A percentile compares a stretch with the other conserved stretches of the same genome.
These are phyloP conservation scores for Dissophora globulifera DNA, from an alignment of 192 early-diverging fungal genomes.

Conservation along the genomic window DNA sequence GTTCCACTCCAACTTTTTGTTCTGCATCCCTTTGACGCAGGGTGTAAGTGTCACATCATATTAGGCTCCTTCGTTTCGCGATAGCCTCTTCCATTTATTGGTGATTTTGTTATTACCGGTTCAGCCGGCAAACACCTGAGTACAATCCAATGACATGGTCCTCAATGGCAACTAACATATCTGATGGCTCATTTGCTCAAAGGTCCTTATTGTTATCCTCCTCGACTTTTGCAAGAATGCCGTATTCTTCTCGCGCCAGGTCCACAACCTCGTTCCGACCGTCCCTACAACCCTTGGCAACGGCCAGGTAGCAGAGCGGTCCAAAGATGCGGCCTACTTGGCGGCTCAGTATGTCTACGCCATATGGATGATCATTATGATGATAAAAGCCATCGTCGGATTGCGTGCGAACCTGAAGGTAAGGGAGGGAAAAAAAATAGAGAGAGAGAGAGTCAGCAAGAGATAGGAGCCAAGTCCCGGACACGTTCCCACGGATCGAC, in stretches of 20 bases:
- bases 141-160: too few species aligned
- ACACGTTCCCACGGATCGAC: too few species aligned
- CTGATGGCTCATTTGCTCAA: neutral
- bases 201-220: slow-evolving; percentile 39
- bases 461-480: too few species aligned
- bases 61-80: neutral
- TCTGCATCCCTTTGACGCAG: slow-evolving; percentile 41
- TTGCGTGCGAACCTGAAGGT: slow-evolving; percentile 46
- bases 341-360: slow-evolving; percentile 43
- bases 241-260: slow-evolving; percentile 12
- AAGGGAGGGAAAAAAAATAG: neutral
- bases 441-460: too few species aligned
- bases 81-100: too few species aligned
- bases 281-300: neutral
- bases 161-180: too few species aligned
- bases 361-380: slow-evolving; percentile 38
- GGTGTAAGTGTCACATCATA: slow-evolving; percentile 32
- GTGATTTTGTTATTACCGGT: too few species aligned
- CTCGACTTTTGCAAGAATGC: slow-evolving; percentile 49
- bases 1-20: slow-evolving; percentile 49
- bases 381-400: slow-evolving; percentile 35
- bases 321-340: slow-evolving; percentile 33
- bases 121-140: too few species aligned
- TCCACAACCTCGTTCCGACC: slow-evolving; percentile 12
- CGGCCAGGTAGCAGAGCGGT: neutral